Evolutionary conservation across 768 basidiomycete genomes (phyloP).

Genomic region (Boletus pseudopeckii): DNA sequence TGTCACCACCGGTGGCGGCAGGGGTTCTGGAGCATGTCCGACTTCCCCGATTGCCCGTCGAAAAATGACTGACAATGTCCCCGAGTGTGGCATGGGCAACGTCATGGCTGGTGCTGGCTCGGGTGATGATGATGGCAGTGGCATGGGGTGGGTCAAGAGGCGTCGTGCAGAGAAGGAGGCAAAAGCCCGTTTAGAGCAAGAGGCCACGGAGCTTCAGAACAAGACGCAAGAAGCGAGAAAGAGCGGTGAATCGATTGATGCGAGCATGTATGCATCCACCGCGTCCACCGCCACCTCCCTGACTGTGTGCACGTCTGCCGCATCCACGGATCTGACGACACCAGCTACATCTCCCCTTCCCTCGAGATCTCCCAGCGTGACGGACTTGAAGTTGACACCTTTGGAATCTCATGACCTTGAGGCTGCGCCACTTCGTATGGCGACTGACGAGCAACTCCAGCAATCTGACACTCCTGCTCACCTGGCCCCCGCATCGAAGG

Average conservation of each 20-base stretch:
- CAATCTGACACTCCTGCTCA: background rate
- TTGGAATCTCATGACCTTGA: background rate
- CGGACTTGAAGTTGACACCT: constrained; percentile 10
- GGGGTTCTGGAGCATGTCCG: constrained; percentile 11
- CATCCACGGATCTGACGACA: constrained; percentile 17
- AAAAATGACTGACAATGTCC: constrained; percentile 13
- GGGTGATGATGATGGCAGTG: constrained; percentile 79
- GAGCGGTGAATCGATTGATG: constrained; percentile 22
- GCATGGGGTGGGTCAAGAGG: constrained; percentile 78
- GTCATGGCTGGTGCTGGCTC: constrained; percentile 17
- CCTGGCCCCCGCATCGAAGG: background rate
- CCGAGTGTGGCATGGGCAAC: constrained; percentile 30
- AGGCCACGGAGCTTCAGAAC: constrained; percentile 10
- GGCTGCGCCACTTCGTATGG: background rate
- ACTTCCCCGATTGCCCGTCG: constrained; percentile 13
- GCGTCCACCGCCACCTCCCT: constrained; percentile 24
- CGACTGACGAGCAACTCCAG: background rate
- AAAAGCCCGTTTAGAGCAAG: constrained; percentile 24
- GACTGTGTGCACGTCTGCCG: constrained; percentile 18
- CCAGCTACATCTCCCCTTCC: constrained; percentile 17
- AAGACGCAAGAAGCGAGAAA: constrained; percentile 19
- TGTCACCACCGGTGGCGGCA: constrained; percentile 15
- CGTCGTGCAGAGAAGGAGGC: constrained; percentile 59
- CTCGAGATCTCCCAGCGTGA: constrained; percentile 22
- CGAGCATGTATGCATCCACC: constrained; percentile 22